Conservation (phyloP, 306 rosid genomes). For the Nissolia schottii region DNA sequence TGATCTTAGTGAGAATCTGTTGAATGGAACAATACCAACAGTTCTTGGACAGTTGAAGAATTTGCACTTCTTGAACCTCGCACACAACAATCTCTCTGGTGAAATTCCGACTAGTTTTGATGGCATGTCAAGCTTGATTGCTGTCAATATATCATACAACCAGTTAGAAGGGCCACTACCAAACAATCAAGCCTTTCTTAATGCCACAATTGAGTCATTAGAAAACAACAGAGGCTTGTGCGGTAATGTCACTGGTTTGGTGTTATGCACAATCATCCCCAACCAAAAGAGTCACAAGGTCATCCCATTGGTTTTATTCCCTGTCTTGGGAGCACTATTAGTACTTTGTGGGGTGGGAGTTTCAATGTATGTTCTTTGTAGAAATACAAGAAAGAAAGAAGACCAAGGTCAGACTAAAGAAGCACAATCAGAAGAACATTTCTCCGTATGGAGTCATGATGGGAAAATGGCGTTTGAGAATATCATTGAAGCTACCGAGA, state of each 20-base stretch:
- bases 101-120: slow-evolving; percentile 27
- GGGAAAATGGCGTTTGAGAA: slow-evolving; percentile 14
- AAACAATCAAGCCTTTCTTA: slow-evolving; percentile 13
- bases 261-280: background rate
- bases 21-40: slow-evolving; percentile 28
- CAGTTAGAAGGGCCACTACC: slow-evolving; percentile 25
- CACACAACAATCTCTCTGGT: slow-evolving; percentile 35
- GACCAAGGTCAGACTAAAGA: background rate
- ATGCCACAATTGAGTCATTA: slow-evolving; percentile 20
- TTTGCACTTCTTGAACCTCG: slow-evolving; percentile 28
- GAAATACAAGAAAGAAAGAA: background rate
- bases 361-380: slow-evolving; percentile 13
- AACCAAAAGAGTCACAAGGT: background rate
- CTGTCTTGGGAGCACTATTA: background rate
- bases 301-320: background rate
- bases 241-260: slow-evolving; percentile 19
- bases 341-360: background rate
- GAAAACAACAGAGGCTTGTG: slow-evolving; percentile 23
- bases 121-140: slow-evolving; percentile 29
- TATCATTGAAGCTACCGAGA: slow-evolving; percentile 24
- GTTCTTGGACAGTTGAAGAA: slow-evolving; percentile 10
- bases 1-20: slow-evolving; percentile 34
- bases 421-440: background rate
- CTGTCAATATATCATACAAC: slow-evolving; percentile 33
- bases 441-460: slow-evolving; percentile 23